These are phyloP conservation scores for Chaetomiaceae sp. DNA, from an alignment of 2,329 filamentous ascomycete species.

Conservation along the genomic window DNA sequence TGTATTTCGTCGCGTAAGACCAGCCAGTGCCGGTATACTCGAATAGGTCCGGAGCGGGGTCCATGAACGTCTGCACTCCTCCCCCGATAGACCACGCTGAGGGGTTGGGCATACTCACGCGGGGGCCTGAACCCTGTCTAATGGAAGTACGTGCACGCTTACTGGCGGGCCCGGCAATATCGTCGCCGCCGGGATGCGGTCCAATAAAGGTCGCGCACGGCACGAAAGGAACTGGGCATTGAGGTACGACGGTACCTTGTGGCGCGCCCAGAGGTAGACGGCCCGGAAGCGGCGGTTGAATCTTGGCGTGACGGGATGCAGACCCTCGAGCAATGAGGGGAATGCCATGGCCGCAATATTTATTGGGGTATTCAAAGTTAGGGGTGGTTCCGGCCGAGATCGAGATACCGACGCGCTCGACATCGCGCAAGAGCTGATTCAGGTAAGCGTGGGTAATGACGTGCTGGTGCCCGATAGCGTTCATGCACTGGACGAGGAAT, in stretches of 20 bases:
- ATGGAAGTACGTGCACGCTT: constrained; percentile 34
- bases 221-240: background rate
- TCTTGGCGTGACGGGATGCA: constrained; percentile 39
- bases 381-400: constrained; percentile 8
- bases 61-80: background rate
- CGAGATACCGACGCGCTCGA: constrained; percentile 51
- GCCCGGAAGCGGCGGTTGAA: constrained; percentile 42
- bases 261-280: constrained; percentile 39
- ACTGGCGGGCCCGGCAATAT: constrained; percentile 20
- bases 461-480: constrained; percentile 68
- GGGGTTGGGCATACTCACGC: background rate
- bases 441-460: constrained; percentile 77
- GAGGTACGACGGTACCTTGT: constrained; percentile 23
- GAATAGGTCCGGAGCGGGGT: constrained; percentile 8
- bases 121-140: constrained; percentile 14
- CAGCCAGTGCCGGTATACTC: constrained; percentile 10
- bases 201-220: background rate
- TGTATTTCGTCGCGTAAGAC: constrained; percentile 10
- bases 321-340: constrained; percentile 46
- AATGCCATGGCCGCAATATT: constrained; percentile 35
- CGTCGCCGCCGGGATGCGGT: background rate
- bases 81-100: background rate
- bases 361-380: constrained; percentile 26
- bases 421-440: constrained; percentile 78
- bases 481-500: constrained; percentile 74